Percentiles rank a stretch among this genome's conserved stretches.
These are phyloP conservation scores for Epichloe amarillans DNA, from an alignment of 2,329 filamentous ascomycete genomes.

Conservation along the genomic window DNA sequence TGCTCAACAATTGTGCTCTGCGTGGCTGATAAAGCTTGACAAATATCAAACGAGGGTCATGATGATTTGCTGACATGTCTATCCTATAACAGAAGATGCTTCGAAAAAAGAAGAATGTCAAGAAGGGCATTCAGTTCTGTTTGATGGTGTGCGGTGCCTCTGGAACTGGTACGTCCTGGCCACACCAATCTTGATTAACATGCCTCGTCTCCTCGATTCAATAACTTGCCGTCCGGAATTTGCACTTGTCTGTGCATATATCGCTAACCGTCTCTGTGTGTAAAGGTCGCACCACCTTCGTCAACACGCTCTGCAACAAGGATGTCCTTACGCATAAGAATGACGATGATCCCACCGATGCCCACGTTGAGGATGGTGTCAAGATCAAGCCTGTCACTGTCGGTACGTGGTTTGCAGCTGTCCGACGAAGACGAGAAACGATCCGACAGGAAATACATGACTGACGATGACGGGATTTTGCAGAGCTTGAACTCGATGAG, in stretches of 20 bases:
- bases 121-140: slow-evolving; percentile 99
- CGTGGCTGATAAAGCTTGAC: slow-evolving; percentile 3
- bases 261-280: not conserved
- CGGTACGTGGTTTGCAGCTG: slow-evolving; percentile 38
- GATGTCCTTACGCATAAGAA: slow-evolving; percentile 84
- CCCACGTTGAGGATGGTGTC: slow-evolving; percentile 90
- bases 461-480: slow-evolving; percentile 1
- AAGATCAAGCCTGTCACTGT: slow-evolving; percentile 98
- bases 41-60: not conserved
- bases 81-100: slow-evolving; percentile 63
- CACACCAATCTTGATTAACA: not conserved
- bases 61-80: slow-evolving; percentile 17
- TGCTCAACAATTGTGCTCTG: slow-evolving; percentile 2
- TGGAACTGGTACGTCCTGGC: slow-evolving; percentile 65
- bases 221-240: not conserved
- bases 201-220: not conserved
- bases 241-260: not conserved
- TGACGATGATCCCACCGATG: slow-evolving; percentile 74
- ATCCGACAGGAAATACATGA: not conserved
- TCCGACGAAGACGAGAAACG: not conserved
- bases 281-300: slow-evolving; percentile 89
- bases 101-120: slow-evolving; percentile 99
- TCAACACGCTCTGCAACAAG: slow-evolving; percentile 98
- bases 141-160: slow-evolving; percentile 99
- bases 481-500: slow-evolving; percentile 91